Conservation (phyloP, 352 stramenopile genomes). For the Globisporangium solare region DNA sequence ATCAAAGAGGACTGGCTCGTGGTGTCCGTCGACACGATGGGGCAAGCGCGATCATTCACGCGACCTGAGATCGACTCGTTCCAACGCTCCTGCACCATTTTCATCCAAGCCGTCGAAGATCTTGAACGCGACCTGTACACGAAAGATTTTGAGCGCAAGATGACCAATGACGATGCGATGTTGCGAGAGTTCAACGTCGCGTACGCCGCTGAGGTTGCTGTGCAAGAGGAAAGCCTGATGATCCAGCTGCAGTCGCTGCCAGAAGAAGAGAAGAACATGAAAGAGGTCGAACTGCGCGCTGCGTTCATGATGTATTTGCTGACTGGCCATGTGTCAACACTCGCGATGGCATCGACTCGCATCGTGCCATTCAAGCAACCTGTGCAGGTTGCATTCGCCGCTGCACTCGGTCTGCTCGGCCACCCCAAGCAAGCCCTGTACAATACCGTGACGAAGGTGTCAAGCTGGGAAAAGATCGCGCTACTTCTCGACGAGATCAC, state of each 20-base stretch:
- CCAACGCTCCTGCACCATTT: slow-evolving; percentile 41
- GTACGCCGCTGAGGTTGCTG: slow-evolving; percentile 43
- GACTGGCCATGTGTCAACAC: slow-evolving; percentile 38
- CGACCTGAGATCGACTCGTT: slow-evolving; percentile 55
- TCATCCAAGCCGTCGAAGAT: slow-evolving; percentile 54
- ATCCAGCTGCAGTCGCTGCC: slow-evolving; percentile 36
- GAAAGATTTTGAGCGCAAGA: slow-evolving; percentile 51
- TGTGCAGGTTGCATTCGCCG: slow-evolving; percentile 44
- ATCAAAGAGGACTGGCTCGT: slow-evolving; percentile 73
- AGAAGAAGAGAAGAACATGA: slow-evolving; percentile 40
- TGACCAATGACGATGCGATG: slow-evolving; percentile 37
- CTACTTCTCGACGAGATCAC: slow-evolving; percentile 33
- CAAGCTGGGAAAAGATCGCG: slow-evolving; percentile 61
- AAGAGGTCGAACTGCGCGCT: slow-evolving; percentile 54
- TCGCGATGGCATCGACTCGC: slow-evolving; percentile 35
- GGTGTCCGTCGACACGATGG: slow-evolving; percentile 68
- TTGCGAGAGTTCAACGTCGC: slow-evolving; percentile 66
- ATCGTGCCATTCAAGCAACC: slow-evolving; percentile 58
- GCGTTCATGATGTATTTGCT: slow-evolving; percentile 51
- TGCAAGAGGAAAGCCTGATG: slow-evolving; percentile 61
- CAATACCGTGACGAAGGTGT: slow-evolving; percentile 53
- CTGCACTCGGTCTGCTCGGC: slow-evolving; percentile 43
- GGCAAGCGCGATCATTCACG: slow-evolving; percentile 62
- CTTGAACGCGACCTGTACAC: slow-evolving; percentile 65
- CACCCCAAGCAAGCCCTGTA: slow-evolving; percentile 28